A percentile compares a stretch with the other conserved stretches of the same genome.
These are phyloP conservation scores for Tetrapisispora arboricola DNA, from an alignment of 805 yeast genomes.

Conservation along the genomic window DNA sequence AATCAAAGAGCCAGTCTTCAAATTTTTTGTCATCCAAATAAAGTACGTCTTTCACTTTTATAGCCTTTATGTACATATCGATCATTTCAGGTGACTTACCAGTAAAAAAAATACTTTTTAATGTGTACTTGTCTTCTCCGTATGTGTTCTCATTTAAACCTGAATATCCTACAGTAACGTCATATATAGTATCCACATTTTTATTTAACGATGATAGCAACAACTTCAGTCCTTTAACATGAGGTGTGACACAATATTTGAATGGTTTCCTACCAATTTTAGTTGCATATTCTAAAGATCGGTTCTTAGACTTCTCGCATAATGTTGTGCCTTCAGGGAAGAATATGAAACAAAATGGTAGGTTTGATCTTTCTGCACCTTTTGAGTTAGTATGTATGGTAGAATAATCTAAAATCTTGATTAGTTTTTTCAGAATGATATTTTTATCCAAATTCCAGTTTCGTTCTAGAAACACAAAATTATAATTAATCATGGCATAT, in stretches of 20 bases:
- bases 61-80: conserved; percentile 53
- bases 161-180: conserved; percentile 72
- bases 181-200: conserved; percentile 55
- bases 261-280: conserved; percentile 40
- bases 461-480: conserved; percentile 71
- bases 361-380: conserved; percentile 11
- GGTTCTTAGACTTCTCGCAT: conserved; percentile 49
- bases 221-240: conserved; percentile 67
- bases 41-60: conserved; percentile 54
- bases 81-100: conserved; percentile 66
- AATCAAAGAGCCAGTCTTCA: conserved; percentile 60
- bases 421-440: conserved; percentile 30
- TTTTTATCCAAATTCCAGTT: conserved; percentile 75
- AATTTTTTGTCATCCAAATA: conserved; percentile 41
- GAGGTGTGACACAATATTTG: conserved; percentile 67
- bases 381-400: background rate
- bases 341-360: conserved; percentile 62
- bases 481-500: conserved; percentile 69
- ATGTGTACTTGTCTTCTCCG: conserved; percentile 69
- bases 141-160: conserved; percentile 52
- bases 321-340: conserved; percentile 95
- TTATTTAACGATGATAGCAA: conserved; percentile 45
- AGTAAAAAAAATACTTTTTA: conserved; percentile 48
- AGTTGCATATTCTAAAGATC: conserved; percentile 49
- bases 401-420: conserved; percentile 1